Conservation (phyloP, 2,329 filamentous ascomycete species). For the Neopestalotiopsis clavispora region DNA sequence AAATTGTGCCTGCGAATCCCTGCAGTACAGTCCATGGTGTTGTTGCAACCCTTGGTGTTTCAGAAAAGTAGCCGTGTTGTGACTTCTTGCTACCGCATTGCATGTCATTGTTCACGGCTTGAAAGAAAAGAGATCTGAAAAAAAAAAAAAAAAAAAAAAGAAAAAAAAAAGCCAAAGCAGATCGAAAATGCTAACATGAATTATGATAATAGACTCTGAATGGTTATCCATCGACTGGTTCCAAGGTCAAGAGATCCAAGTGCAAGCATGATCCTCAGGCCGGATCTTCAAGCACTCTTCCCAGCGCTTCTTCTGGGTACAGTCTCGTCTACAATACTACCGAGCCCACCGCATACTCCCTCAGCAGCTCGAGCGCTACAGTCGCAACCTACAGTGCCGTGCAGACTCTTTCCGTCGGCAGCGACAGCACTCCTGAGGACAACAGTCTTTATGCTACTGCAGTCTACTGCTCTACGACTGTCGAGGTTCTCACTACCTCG, state of each 20-base stretch:
- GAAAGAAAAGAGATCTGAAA: too few relatives aligned
- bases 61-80: too few relatives aligned
- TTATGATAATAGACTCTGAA: not conserved
- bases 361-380: not conserved
- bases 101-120: too few relatives aligned
- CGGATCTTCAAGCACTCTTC: not conserved
- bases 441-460: not conserved
- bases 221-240: not conserved
- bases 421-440: not conserved
- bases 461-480: not conserved
- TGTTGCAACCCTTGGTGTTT: too few relatives aligned
- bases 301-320: not conserved
- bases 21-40: too few relatives aligned
- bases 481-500: not conserved
- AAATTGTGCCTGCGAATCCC: too few relatives aligned
- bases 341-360: not conserved
- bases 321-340: not conserved
- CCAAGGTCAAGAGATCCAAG: not conserved
- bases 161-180: too few relatives aligned
- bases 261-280: not conserved
- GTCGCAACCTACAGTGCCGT: not conserved
- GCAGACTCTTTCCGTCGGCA: not conserved
- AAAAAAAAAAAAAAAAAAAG: too few relatives aligned
- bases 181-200: too few relatives aligned
- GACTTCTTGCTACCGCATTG: too few relatives aligned